These are phyloP conservation scores for Kingdonia uniflora DNA, from an alignment of 164 flowering plant genomes.

Conservation along the genomic window DNA sequence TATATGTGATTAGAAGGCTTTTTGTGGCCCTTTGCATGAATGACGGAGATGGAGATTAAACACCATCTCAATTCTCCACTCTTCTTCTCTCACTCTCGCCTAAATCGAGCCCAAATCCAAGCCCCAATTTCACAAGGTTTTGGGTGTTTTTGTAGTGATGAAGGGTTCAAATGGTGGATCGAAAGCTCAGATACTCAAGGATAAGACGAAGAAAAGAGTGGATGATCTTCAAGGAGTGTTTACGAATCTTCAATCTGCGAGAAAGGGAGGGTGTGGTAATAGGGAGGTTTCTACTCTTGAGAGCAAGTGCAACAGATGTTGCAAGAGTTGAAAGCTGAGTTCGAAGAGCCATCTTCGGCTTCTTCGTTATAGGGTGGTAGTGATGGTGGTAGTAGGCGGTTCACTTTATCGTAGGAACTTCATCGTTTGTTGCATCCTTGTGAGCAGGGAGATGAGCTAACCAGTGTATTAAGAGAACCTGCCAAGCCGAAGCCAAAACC, in stretches of 20 bases:
- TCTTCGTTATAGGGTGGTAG: conserved; percentile 85
- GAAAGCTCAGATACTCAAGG: conserved; percentile 51
- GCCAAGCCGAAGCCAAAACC: conserved; percentile 72
- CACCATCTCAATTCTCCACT: neutral
- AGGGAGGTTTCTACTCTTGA: conserved; percentile 64
- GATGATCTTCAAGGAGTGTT: conserved; percentile 90
- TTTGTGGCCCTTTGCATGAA: conserved; percentile 4
- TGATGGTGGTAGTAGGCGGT: conserved; percentile 34
- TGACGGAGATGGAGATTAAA: too few relatives aligned
- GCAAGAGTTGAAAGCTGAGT: conserved; percentile 91
- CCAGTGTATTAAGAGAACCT: conserved; percentile 34
- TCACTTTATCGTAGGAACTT: conserved; percentile 65
- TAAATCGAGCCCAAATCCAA: neutral
- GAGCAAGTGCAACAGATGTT: conserved; percentile 96
- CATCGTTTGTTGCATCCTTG: conserved; percentile 55
- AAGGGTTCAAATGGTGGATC: too few relatives aligned
- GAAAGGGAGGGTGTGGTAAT: conserved; percentile 73
- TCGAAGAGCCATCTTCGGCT: conserved; percentile 88
- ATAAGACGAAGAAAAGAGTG: conserved; percentile 82
- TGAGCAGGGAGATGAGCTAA: conserved; percentile 65
- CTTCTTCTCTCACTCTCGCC: conserved; percentile 3
- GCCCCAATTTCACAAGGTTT: conserved; percentile 5
- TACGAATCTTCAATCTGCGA: conserved; percentile 74
- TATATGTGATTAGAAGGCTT: too few relatives aligned
- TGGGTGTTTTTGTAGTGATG: too few relatives aligned